Conservation (phyloP, 306 rosid genomes). For the apple (Malus domestica) region DNA sequence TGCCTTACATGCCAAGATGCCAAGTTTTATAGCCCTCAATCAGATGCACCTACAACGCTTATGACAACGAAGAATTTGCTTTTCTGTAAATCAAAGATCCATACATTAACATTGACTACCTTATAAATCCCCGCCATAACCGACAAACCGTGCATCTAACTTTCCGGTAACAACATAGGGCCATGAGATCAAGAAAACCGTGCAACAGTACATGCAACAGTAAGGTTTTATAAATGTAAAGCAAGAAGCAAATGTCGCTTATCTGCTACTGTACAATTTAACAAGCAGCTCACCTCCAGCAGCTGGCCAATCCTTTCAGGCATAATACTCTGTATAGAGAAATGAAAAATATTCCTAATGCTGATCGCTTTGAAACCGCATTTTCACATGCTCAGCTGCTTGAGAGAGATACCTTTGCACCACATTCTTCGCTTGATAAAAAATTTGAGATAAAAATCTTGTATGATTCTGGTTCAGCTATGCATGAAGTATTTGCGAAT, state of each 20-base stretch:
- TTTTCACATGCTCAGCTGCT: neutral
- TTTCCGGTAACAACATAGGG: neutral
- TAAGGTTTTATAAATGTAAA: neutral
- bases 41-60: neutral
- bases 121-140: neutral
- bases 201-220: neutral
- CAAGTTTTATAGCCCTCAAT: neutral
- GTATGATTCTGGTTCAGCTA: conserved; percentile 6
- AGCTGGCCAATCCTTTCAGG: neutral
- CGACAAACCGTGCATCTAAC: neutral
- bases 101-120: neutral
- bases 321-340: neutral
- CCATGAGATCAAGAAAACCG: neutral
- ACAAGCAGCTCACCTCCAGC: neutral
- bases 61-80: too few species aligned
- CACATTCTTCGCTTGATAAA: neutral
- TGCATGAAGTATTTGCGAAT: conserved; percentile 13
- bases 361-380: neutral
- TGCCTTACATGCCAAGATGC: neutral
- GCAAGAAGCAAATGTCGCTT: neutral
- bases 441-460: neutral
- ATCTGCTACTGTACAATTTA: neutral
- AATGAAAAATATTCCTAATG: neutral
- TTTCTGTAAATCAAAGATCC: too few species aligned
- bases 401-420: neutral